Evolutionary conservation across 148 eudicot species (phyloP), one percentile per base, ranked within the genome.

Genomic region (Bassia scoparia): DNA sequence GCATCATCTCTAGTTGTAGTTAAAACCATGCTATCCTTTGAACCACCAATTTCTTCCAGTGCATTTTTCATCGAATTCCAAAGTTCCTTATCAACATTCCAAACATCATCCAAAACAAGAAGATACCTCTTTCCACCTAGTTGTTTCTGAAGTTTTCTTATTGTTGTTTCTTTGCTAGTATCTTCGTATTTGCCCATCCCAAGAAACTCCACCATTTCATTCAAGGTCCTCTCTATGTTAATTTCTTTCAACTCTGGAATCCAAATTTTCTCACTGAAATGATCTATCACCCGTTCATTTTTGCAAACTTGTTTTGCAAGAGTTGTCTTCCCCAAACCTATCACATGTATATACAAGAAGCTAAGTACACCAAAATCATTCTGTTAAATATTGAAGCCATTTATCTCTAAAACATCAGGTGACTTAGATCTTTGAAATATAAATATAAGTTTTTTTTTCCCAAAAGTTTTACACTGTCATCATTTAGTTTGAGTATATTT

Each of bases 61-160:
- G 55, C 14, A 67, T 11, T 46, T 48, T 16, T 44, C 71, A 48
- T 15, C 15, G 71, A 5, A 29, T 46, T 23, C 71, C 71, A 67
- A 67, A 14, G 11, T 0, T 30, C n/a, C 29, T 67, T 55, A 48
- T 46, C 17, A 18, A 37, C 48, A 67, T 67, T 67, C 70, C 70
- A 67, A 67, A 67, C 70, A 67, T 67, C 70, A 67, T 67, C 70
- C 0, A 67, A 23, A 2, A 67, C 70, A 43, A 67, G 70, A 17
- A 64, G 23, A 35, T 67, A 67, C 27, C 53, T 67, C 54, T 44
- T 44, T 46, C 70, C 70, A 23, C 6, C 18, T 12, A 67, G 34
- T 16, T 13, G 33, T 15, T 46, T 37, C 2, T 16, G 12, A 26
- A 67, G 71, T 30, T 16, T 48, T 48, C 48, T 23, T 27, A 67